These are phyloP conservation scores for Cystobasidium ongulense DNA, from an alignment of 768 basidiomycete genomes.

Conservation along the genomic window DNA sequence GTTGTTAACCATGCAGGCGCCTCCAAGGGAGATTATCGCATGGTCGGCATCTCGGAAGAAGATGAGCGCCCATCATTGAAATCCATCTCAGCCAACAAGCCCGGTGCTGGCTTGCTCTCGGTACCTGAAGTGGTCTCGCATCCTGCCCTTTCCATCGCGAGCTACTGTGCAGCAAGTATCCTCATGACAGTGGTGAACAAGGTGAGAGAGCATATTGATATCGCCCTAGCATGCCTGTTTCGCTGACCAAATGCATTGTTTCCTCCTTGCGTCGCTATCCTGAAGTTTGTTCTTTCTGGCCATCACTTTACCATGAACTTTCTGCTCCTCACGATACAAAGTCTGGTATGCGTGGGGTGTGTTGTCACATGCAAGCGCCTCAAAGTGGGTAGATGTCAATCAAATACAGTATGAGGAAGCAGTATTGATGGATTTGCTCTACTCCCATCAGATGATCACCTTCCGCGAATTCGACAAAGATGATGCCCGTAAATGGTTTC, in stretches of 20 bases:
- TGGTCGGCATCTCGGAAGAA: slow-evolving; percentile 3
- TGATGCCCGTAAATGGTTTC: slow-evolving; percentile 89
- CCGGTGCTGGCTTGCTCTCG: background rate
- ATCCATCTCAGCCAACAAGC: background rate
- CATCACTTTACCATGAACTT: slow-evolving; percentile 93
- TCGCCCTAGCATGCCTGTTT: background rate
- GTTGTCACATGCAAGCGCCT: slow-evolving; percentile 65
- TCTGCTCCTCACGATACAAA: slow-evolving; percentile 82
- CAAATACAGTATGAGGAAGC: background rate
- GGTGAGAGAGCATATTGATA: slow-evolving; percentile 48
- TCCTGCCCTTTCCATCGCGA: slow-evolving; percentile 59
- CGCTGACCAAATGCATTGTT: background rate
- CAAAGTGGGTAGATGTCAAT: slow-evolving; percentile 48
- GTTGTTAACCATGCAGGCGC: background rate
- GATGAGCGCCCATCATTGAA: background rate
- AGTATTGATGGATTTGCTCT: background rate
- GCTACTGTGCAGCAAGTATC: slow-evolving; percentile 86
- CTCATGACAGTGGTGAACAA: slow-evolving; percentile 97
- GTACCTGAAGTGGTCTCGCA: slow-evolving; percentile 6
- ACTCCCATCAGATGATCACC: slow-evolving; percentile 53
- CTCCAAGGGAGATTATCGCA: background rate
- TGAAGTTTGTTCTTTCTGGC: slow-evolving; percentile 88
- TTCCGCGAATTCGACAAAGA: slow-evolving; percentile 72
- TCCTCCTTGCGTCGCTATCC: background rate
- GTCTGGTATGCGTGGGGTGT: slow-evolving; percentile 71